phyloP scores from a whole-genome alignment of 2,329 filamentous ascomycete species.

The Xylariomycetidae sp. region DNA sequence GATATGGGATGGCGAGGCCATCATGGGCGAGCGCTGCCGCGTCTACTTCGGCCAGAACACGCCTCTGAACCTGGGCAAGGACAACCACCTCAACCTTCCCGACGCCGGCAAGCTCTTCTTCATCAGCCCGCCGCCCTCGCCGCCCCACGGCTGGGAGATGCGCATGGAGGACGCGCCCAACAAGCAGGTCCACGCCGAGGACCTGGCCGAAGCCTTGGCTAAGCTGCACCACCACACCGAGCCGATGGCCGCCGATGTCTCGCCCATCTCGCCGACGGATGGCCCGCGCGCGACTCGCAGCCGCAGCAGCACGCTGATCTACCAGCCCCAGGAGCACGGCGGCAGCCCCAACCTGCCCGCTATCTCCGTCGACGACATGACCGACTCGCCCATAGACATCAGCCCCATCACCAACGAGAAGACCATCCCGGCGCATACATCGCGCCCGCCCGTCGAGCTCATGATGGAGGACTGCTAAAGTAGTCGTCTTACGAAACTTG shows the following conservation, averaged over 20 bases:
- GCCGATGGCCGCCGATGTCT: conserved; percentile 22
- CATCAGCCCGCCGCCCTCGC: conserved; percentile 63
- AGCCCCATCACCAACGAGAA: conserved; percentile 29
- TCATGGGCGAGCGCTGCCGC: conserved; percentile 63
- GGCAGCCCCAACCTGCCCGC: conserved; percentile 53
- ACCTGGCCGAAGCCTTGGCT: conserved; percentile 60
- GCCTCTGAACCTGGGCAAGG: conserved; percentile 40
- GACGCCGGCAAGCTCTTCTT: conserved; percentile 68
- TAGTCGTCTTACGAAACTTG: background rate
- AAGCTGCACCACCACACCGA: conserved; percentile 47
- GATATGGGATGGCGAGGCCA: conserved; percentile 66
- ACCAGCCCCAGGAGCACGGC: conserved; percentile 52
- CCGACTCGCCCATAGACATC: conserved; percentile 44
- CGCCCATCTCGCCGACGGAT: conserved; percentile 34
- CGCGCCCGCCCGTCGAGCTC: conserved; percentile 59
- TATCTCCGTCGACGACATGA: conserved; percentile 63
- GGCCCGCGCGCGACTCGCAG: conserved; percentile 38
- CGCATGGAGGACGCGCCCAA: conserved; percentile 64
- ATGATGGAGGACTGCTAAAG: conserved; percentile 38
- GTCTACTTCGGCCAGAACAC: conserved; percentile 65
- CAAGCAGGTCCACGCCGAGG: conserved; percentile 63
- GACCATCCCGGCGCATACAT: conserved; percentile 53
- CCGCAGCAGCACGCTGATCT: conserved; percentile 60
- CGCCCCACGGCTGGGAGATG: conserved; percentile 64
- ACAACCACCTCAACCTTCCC: conserved; percentile 58